Evolutionary conservation across 768 basidiomycete species (phyloP), one percentile per base, ranked within the genome.

Genomic region (Rhodotorula toruloides): DNA sequence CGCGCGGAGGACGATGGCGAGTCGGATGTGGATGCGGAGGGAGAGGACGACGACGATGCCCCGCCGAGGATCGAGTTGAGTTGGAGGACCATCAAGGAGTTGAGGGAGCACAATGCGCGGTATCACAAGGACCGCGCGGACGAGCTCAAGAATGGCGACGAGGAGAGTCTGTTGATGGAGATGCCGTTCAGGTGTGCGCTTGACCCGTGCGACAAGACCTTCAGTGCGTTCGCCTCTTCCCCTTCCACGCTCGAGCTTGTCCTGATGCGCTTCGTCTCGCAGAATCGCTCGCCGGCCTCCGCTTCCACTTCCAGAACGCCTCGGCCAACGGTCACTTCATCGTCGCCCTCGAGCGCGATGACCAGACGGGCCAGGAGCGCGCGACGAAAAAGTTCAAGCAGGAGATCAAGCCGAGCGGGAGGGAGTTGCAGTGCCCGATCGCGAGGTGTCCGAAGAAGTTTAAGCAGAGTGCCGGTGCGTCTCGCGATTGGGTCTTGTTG

Each of bases 131-230:
- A 62, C 14, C 37, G 61, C 27, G 8, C 42, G 56, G 55, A 32
- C 36, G 46, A 59, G 34, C 29, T 25, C 19, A 58, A 64, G 31
- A 29, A 47, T 46, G 40, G 42, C 25, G 56, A 36, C 21, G 40
- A 55, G 14, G 58, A 59, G 19, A 42, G 29, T 42, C 49, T n/a
- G 25, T 4, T 37, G 34, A 53, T 50, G 32, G 67, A 72, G 40
- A 50, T 61, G 57, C 71, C 71, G 52, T 72, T 62, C 43, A 27
- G 71, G 48, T 72, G 71, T 22, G 67, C 71, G 55, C 32, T 72
- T 25, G 67, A 68, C n/a, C 71, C 71, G 29, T 72, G 71, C 42
- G 71, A 63, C 39, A 72, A 72, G 64, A 72, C 64, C 9, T 72
- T 72, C 63, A 71, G 66, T 70, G 54, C 32, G 69, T 56, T 32